phyloP scores from a whole-genome alignment of 1,139 yeast species.

The Taphrina betulina region DNA sequence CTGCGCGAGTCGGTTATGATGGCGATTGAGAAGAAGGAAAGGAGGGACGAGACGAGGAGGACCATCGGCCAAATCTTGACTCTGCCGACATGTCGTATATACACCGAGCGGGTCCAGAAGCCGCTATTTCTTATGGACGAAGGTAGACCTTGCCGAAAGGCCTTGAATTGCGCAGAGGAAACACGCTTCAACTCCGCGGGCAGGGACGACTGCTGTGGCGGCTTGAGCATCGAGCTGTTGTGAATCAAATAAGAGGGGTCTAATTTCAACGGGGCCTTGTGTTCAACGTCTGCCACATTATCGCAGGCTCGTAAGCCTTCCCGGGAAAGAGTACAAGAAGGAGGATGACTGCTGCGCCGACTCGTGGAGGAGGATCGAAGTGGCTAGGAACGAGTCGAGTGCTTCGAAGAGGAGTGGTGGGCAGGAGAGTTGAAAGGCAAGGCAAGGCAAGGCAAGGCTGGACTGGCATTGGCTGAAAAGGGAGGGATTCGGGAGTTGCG shows the following conservation, averaged over 20 bases:
- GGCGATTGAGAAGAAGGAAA: slow-evolving; percentile 3
- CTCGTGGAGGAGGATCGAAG: too few relatives aligned
- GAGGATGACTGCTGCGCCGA: not conserved
- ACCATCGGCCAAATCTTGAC: slow-evolving; percentile 21
- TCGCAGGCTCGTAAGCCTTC: not conserved
- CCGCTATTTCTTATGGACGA: slow-evolving; percentile 12
- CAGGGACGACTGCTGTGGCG: slow-evolving; percentile 6
- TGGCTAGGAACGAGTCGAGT: too few relatives aligned
- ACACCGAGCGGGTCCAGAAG: slow-evolving; percentile 19
- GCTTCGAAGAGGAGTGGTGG: too few relatives aligned
- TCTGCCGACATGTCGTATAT: slow-evolving; percentile 20
- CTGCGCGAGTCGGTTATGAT: not conserved
- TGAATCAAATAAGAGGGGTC: not conserved
- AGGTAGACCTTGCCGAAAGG: slow-evolving; percentile 25
- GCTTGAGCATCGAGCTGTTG: slow-evolving; percentile 5
- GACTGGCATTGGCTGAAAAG: too few relatives aligned
- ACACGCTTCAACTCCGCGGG: slow-evolving; percentile 29
- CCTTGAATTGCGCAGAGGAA: slow-evolving; percentile 30
- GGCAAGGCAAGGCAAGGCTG: too few relatives aligned
- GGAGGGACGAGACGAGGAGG: not conserved
- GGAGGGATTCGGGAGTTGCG: too few relatives aligned
- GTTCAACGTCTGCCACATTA: not conserved
- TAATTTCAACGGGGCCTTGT: not conserved
- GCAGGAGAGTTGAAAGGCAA: too few relatives aligned
- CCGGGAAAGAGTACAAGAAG: not conserved